Conservation (phyloP, 495 filamentous ascomycete genomes). For the Aspergillus olivimuriae region DNA sequence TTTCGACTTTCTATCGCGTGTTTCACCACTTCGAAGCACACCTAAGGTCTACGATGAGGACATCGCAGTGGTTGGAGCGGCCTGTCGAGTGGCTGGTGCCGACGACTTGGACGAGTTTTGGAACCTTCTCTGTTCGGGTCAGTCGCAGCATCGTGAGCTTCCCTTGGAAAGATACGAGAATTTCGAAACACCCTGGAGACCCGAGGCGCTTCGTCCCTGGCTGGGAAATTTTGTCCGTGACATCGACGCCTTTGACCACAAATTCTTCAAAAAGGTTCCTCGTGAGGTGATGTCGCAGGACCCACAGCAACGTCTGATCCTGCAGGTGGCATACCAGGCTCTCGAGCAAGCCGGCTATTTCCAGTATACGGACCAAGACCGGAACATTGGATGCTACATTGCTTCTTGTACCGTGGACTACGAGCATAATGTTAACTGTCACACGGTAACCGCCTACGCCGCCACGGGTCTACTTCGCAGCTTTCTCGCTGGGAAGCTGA, state of each 20-base stretch:
- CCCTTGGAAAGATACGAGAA: slow-evolving; percentile 27
- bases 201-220: slow-evolving; percentile 30
- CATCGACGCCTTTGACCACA: slow-evolving; percentile 43
- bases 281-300: slow-evolving; percentile 45
- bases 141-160: slow-evolving; percentile 38
- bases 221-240: slow-evolving; percentile 43
- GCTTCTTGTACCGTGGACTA: slow-evolving; percentile 30
- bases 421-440: slow-evolving; percentile 30
- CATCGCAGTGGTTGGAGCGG: slow-evolving; percentile 50
- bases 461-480: slow-evolving; percentile 28
- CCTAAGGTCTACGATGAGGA: slow-evolving; percentile 19
- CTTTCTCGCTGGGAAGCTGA: slow-evolving; percentile 31
- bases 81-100: slow-evolving; percentile 42
- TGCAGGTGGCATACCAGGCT: slow-evolving; percentile 45
- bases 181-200: slow-evolving; percentile 28
- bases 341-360: slow-evolving; percentile 42
- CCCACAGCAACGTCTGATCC: slow-evolving; percentile 44
- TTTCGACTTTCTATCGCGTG: slow-evolving; percentile 3
- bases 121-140: slow-evolving; percentile 29
- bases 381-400: slow-evolving; percentile 32
- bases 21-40: slow-evolving; percentile 3
- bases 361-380: background rate
- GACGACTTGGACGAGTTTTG: slow-evolving; percentile 41
- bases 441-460: slow-evolving; percentile 30
- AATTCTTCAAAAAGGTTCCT: slow-evolving; percentile 45